These are phyloP conservation scores for Aspergillus hortae DNA, from an alignment of 2,329 filamentous ascomycete species.

Conservation along the genomic window DNA sequence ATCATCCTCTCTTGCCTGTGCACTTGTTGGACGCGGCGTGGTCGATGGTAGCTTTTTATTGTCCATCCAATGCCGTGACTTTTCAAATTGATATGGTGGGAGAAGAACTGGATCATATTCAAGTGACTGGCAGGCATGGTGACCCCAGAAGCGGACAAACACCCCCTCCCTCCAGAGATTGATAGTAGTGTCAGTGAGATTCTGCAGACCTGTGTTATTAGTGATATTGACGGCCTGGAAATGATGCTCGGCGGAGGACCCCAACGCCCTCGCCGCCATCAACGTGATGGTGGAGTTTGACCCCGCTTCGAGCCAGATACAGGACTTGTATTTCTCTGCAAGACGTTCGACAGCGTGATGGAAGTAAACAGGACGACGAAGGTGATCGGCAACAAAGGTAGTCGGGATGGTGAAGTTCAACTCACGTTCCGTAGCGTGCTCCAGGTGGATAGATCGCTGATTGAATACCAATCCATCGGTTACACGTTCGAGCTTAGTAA, in stretches of 20 bases:
- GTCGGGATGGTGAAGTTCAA: not conserved
- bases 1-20: not conserved
- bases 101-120: conserved; percentile 28
- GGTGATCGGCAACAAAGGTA: conserved; percentile 20
- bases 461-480: conserved; percentile 28
- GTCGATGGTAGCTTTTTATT: conserved; percentile 10
- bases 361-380: conserved; percentile 43
- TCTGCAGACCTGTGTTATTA: conserved; percentile 2
- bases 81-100: conserved; percentile 47
- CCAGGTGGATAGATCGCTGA: conserved; percentile 26
- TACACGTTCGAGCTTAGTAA: conserved; percentile 22
- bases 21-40: not conserved
- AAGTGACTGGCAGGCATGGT: conserved; percentile 25
- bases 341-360: conserved; percentile 40
- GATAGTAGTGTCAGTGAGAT: conserved; percentile 26
- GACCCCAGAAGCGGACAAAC: conserved; percentile 36
- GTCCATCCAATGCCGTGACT: conserved; percentile 39
- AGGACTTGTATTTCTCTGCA: conserved; percentile 12
- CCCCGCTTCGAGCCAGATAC: conserved; percentile 42
- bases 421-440: conserved; percentile 16
- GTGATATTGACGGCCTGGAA: conserved; percentile 18
- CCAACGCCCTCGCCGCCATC: conserved; percentile 31
- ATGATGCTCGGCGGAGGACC: not conserved
- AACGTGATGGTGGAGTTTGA: conserved; percentile 32
- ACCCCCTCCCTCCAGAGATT: conserved; percentile 42